Evolutionary conservation across 495 filamentous ascomycete species (phyloP), one percentile per base, ranked within the genome.

Genomic region (Xylaria grammica): DNA sequence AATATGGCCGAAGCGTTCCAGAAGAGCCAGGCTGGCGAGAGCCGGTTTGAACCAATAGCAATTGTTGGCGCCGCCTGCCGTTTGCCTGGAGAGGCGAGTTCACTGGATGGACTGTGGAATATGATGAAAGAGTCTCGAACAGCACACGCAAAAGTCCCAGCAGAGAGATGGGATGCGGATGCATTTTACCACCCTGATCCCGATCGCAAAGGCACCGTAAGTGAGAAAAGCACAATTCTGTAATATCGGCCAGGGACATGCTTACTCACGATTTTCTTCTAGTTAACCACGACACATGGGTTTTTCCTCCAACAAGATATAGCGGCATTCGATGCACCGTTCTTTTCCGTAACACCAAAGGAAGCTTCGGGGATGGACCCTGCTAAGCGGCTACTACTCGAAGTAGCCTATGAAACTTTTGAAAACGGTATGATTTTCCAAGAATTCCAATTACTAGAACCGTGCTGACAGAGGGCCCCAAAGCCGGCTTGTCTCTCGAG

Each of bases 151-250:
- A 57, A 69, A 34, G 71, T 89, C 27, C 91, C 91, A 0, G 65
- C 79, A 8, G 87, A 90, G 62, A 86, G 91, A 22, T 94, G 90
- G 79, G 75, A 73, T 59, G 62, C 67, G 11, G 85, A 89, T 67
- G 87, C 88, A 10, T 86, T 90, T 58, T 84, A 85, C 32, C 90
- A 93, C 66, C 89, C 86, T 9, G 74, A 78, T 63, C 76, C 73
- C 1, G 74, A 73, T 48, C 72, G 74, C 49, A 74, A 74, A 50
- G 75, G 74, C n/a, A 57, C 63, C 38, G 45, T 61, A 19, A 38
- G 58, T 38, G 29, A n/a, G 5, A 50, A 20, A 29, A n/a, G 26
- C 20, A 6, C 48, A 9, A 50, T 20, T 45, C n/a, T 50, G 22
- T 22, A 50, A 24, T 27, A 5, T 4, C 8, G 26, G 48, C 26